These are phyloP conservation scores for Dictyostelium discoideum DNA, from an alignment of 78 protist genomes.

Conservation along the genomic window DNA sequence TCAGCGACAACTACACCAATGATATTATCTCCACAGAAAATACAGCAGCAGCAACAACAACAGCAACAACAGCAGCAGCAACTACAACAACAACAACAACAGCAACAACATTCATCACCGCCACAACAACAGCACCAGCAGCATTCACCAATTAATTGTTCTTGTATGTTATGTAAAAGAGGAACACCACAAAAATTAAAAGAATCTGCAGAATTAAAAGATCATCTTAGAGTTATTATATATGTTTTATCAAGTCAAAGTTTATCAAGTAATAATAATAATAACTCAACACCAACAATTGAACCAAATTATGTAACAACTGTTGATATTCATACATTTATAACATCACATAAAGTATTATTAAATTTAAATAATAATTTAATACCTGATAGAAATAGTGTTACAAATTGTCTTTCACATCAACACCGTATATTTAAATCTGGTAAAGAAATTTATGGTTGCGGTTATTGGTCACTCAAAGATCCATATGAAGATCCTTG, in stretches of 20 bases:
- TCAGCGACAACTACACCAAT: background rate
- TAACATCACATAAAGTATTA: background rate
- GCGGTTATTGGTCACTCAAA: background rate
- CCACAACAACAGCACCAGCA: background rate
- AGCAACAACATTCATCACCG: background rate
- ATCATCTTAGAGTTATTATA: background rate
- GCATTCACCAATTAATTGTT: background rate
- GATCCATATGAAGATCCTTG: background rate
- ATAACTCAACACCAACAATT: background rate
- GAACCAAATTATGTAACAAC: background rate
- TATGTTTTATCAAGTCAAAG: background rate
- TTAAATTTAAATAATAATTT: background rate
- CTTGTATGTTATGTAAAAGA: background rate
- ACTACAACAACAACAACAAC: no score
- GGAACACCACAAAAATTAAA: slow-evolving; percentile 8
- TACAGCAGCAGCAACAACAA: background rate
- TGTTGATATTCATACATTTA: background rate
- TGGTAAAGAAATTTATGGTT: background rate
- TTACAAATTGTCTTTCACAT: background rate
- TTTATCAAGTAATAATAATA: background rate
- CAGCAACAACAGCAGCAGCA: background rate
- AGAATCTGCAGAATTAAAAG: background rate
- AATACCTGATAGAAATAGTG: slow-evolving; percentile 2
- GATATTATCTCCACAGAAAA: background rate
- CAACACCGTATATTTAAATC: slow-evolving; percentile 5